Conservation (phyloP, 164 flowering plant species). For the Cinnamomum chago region DNA sequence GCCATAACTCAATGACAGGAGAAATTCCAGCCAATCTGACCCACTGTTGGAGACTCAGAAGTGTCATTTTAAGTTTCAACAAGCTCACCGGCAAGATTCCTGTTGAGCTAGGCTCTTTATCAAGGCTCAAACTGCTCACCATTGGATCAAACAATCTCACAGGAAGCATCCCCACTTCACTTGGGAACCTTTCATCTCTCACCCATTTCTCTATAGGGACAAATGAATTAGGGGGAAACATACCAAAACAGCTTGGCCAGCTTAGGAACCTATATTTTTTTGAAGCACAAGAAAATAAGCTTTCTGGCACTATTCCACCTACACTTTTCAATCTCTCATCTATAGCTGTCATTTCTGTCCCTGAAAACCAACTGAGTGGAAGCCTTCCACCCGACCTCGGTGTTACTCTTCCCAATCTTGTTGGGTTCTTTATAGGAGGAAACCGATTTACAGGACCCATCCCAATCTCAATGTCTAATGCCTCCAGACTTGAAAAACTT, state of each 20-base stretch:
- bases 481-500: slow-evolving; percentile 25
- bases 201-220: neutral
- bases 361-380: slow-evolving; percentile 22
- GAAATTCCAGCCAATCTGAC: slow-evolving; percentile 27
- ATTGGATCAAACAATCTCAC: slow-evolving; percentile 10
- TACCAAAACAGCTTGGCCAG: neutral
- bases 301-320: slow-evolving; percentile 1
- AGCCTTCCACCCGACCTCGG: slow-evolving; percentile 14
- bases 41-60: neutral
- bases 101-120: neutral
- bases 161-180: slow-evolving; percentile 17
- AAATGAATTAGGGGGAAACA: neutral
- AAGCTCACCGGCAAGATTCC: neutral
- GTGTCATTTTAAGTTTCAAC: neutral
- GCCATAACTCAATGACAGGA: slow-evolving; percentile 29
- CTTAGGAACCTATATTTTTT: neutral
- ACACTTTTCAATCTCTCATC: neutral
- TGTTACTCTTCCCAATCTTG: slow-evolving; percentile 29
- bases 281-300: neutral
- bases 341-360: neutral
- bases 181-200: slow-evolving; percentile 18
- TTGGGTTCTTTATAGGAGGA: slow-evolving; percentile 16
- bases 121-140: neutral
- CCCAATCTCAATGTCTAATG: slow-evolving; percentile 41
- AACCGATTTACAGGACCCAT: slow-evolving; percentile 40